Evolutionary conservation across 2,329 filamentous ascomycete genomes (phyloP), one percentile per base, ranked within the genome.

Genomic region (Apiospora kogelbergensis): DNA sequence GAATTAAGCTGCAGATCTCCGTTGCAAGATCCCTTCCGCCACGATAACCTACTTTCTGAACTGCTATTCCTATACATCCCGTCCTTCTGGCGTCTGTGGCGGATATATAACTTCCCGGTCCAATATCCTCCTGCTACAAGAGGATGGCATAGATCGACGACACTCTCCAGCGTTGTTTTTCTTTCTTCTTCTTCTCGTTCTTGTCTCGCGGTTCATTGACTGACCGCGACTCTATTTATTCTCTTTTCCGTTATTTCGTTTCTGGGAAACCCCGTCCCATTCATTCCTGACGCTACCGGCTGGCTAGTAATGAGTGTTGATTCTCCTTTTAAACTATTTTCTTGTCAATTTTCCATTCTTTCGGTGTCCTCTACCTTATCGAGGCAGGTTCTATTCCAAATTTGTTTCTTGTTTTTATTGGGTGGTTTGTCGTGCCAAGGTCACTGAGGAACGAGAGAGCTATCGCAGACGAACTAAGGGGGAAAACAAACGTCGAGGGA

Each of bases 11-110:
- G 53, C 30, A 60, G 53, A 60, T 60, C 53, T 17, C 33, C 26
- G 53, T 60, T 60, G 26, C 53, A 60, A n/a, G 26, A 60, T 60
- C 53, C 53, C 53, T 60, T 60, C 53, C 30, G 53, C 53, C 53
- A 60, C 53, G 26, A 37, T 60, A 37, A 22, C 44, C 44, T 46
- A 22, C 46, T 24, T 26, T 6, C 48, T 57, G 26, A 20, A 10
- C 17, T 42, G 1, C 10, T 53, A 26, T 53, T 26, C 5, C 22
- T 53, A 48, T 48, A 24, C 45, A 33, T 7, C 2, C 22, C 13
- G 15, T 1, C 53, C 13, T 26, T 1, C 53, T 57, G 24, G 24
- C 24, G 15, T 37, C 6, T n/a, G 17, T n/a, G 26, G 53, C 53
- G 53, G 53, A 60, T 60, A 60, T 37, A 22, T 60, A 60, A 60